Conservation (phyloP, 202 grass and related monocot genomes). For the Schoenoplectus triqueter region DNA sequence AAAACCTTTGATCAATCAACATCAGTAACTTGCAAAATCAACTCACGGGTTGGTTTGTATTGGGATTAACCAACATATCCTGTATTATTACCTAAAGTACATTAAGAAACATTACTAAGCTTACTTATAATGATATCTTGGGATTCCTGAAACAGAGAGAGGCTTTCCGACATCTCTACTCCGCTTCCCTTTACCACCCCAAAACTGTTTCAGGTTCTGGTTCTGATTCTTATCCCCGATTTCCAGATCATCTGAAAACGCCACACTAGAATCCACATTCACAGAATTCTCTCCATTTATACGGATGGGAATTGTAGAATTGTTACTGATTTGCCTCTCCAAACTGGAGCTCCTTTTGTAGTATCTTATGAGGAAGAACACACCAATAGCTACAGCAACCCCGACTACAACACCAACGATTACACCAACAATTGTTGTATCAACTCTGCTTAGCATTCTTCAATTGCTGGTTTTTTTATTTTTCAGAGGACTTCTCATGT, state of each 20-base stretch:
- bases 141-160: conserved; percentile 69
- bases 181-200: conserved; percentile 50
- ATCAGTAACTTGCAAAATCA: conserved; percentile 1
- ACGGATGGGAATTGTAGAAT: conserved; percentile 51
- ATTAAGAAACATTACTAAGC: conserved; percentile 28
- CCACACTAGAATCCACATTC: conserved; percentile 62
- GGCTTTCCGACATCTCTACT: conserved; percentile 37
- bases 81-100: conserved; percentile 3
- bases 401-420: conserved; percentile 49
- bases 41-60: neutral
- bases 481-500: conserved; percentile 22
- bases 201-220: conserved; percentile 36
- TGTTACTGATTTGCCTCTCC: conserved; percentile 39
- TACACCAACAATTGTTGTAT: conserved; percentile 47
- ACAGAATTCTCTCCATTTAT: conserved; percentile 41
- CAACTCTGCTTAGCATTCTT: conserved; percentile 53
- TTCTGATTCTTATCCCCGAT: conserved; percentile 33
- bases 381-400: conserved; percentile 48
- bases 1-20: neutral
- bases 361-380: conserved; percentile 58
- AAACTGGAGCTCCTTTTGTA: conserved; percentile 46
- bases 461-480: neutral
- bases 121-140: conserved; percentile 90
- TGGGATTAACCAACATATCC: conserved; percentile 11
- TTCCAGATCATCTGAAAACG: conserved; percentile 67